Evolutionary conservation across 2,329 filamentous ascomycete species (phyloP), one percentile per base, ranked within the genome.

Genomic region (Xylariaceae sp.): DNA sequence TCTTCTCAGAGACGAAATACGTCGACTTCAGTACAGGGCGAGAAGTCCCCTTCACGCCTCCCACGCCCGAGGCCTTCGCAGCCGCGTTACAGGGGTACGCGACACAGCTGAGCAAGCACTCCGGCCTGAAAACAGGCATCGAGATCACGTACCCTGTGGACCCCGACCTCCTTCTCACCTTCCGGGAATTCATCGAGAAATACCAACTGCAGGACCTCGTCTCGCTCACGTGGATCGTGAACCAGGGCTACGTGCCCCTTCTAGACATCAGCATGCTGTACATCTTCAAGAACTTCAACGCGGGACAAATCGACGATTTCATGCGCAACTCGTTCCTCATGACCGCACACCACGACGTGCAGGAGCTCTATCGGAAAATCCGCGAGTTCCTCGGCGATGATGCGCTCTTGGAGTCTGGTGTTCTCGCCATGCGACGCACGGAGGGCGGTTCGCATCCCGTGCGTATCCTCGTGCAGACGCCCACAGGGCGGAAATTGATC

Each of bases 401-500:
- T 34, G 62, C 53, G 1, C 17, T 66, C 2, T 34, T 62, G 9
- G 42, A 51, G 35, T 52, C 62, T 1, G 23, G 23, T 4, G 23
- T 30, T 5, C 23, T 30, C 23, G 23, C 23, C 23, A 30, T 30
- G 23, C 23, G 23, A 4, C 23, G 23, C 23, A 4, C 4, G 4
- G 23, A 30, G 5, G 23, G 23, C 4, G 23, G 23, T 30, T 37
- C 48, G 11, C 3, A 15, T 52, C 15, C 60, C 62, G 2, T 67
- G 71, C 8, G 58, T 68, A 18, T 58, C 78, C 9, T 69, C 8
- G 69, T 73, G 9, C 55, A 61, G 44, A 73, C 74, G 2, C 65
- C 72, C 6, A 56, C 62, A 2, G 73, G 73, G 2, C 58, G 37
- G 0, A 70, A 69, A 53, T 62, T 71, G 10, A 69, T 80, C 49